These are phyloP conservation scores for Taphrina pruni DNA, from an alignment of 1,139 yeast species.

Conservation along the genomic window DNA sequence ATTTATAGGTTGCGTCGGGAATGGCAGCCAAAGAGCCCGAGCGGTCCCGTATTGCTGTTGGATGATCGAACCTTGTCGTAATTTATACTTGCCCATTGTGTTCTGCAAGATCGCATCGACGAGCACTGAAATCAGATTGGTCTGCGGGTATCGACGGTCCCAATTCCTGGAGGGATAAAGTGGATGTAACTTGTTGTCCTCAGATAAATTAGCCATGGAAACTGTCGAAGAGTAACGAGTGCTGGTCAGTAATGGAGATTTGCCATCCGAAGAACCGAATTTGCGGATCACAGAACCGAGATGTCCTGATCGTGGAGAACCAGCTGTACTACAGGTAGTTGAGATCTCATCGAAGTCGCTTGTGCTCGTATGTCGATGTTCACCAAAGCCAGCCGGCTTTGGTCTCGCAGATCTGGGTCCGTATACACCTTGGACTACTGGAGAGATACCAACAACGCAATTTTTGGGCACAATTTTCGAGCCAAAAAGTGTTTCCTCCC, in stretches of 20 bases:
- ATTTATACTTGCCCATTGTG: background rate
- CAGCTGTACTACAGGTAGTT: background rate
- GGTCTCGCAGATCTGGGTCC: background rate
- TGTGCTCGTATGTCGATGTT: background rate
- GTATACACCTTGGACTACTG: background rate
- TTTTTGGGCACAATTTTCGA: constrained; percentile 31
- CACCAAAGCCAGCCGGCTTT: background rate
- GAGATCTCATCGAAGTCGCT: constrained; percentile 6
- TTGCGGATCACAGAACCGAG: background rate
- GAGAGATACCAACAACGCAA: constrained; percentile 20
- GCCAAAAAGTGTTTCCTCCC: constrained; percentile 34
- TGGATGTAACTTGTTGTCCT: background rate
- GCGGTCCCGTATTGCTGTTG: constrained; percentile 18
- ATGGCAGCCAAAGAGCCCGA: constrained; percentile 22
- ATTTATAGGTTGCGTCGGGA: background rate
- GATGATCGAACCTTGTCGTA: background rate
- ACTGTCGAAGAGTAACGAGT: constrained; percentile 19
- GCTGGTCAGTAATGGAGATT: constrained; percentile 10
- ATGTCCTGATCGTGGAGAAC: constrained; percentile 5
- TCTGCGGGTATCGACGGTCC: constrained; percentile 30
- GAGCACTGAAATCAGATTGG: constrained; percentile 14
- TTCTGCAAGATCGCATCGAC: constrained; percentile 6
- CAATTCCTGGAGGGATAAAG: background rate
- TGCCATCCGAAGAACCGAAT: constrained; percentile 8
- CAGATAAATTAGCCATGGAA: constrained; percentile 11